Percentiles rank a stretch among this genome's conserved stretches.
phyloP scores from a whole-genome alignment of 2,329 filamentous ascomycete species.

The Didymella glomerata region DNA sequence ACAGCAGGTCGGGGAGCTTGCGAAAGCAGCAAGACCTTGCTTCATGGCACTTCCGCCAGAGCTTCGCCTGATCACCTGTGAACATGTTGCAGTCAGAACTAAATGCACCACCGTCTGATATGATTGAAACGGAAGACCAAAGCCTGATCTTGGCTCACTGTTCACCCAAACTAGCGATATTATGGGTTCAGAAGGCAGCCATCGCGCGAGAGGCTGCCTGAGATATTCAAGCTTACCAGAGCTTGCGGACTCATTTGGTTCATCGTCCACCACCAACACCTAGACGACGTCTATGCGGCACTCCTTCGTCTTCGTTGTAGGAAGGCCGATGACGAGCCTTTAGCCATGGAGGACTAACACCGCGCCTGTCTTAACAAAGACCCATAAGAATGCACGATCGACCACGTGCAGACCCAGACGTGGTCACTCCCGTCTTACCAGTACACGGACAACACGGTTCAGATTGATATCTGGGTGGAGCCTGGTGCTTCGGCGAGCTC shows the following conservation, averaged over 20 bases:
- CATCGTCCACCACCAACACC: not conserved
- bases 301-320: not conserved
- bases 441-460: not conserved
- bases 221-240: not conserved
- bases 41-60: no score
- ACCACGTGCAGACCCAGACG: not conserved
- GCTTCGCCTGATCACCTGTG: no score
- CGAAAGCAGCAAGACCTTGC: no score
- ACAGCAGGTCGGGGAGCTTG: no score
- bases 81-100: not conserved
- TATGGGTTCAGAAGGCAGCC: not conserved
- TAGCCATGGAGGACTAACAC: not conserved
- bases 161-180: not conserved
- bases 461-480: not conserved
- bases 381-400: not conserved
- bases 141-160: not conserved
- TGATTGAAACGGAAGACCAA: not conserved
- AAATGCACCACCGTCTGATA: not conserved
- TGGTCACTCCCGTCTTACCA: not conserved
- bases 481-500: not conserved
- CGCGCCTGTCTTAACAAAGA: not conserved
- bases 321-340: not conserved
- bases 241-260: not conserved
- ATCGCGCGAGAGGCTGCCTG: no score
- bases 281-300: not conserved